Conservation (phyloP, 2,329 filamentous ascomycete species). For the Tolypocladium endophyticum region DNA sequence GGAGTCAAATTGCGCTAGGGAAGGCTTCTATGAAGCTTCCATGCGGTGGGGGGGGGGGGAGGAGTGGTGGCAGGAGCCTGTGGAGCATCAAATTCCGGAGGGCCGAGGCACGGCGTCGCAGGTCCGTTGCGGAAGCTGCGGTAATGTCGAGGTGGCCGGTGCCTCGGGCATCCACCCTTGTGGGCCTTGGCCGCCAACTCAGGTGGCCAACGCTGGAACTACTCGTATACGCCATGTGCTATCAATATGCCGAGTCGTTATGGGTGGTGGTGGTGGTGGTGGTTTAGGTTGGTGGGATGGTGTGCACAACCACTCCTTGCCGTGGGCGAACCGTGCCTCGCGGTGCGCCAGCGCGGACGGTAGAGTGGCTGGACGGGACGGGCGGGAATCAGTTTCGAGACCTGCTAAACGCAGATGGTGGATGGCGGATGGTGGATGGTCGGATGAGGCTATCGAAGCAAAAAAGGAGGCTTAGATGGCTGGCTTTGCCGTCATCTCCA, state of each 20-base stretch:
- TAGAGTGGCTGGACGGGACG: neutral
- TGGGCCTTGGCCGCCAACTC: neutral
- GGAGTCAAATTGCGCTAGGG: neutral
- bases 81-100: neutral
- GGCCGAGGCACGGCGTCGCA: neutral
- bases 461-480: neutral
- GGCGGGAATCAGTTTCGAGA: neutral
- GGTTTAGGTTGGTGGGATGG: neutral
- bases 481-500: neutral
- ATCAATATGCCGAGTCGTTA: neutral
- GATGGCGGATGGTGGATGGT: neutral
- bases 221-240: neutral
- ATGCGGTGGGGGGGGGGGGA: conserved; percentile 1
- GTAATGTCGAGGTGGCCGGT: neutral
- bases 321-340: neutral
- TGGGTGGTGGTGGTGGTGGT: neutral
- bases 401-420: neutral
- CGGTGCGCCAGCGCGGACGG: too few species aligned
- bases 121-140: neutral
- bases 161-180: neutral
- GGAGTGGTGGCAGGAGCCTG: neutral
- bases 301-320: neutral
- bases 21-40: conserved; percentile 8
- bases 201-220: neutral
- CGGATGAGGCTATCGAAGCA: neutral